phyloP scores from a whole-genome alignment of 75 land plant genomes.

The Gnetum montanum region DNA sequence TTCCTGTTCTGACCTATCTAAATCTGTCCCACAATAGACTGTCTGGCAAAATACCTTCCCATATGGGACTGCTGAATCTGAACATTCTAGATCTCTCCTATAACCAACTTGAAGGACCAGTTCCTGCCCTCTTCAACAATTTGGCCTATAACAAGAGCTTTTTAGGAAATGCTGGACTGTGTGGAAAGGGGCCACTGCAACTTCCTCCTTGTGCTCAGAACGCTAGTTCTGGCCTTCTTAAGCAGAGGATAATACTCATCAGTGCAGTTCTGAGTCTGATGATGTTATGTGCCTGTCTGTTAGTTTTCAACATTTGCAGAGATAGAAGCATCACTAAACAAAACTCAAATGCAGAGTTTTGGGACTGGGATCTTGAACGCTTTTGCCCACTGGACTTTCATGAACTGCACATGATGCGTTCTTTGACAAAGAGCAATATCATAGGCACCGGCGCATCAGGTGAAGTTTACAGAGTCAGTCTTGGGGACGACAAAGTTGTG shows the following conservation, averaged over 20 bases:
- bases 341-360: too few species aligned
- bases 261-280: too few species aligned
- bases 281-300: too few species aligned
- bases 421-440: constrained; percentile 62
- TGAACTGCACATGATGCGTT: constrained; percentile 41
- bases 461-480: constrained; percentile 66
- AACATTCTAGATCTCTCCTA: constrained; percentile 52
- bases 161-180: constrained; percentile 50
- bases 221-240: too few species aligned
- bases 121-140: constrained; percentile 30
- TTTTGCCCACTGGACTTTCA: constrained; percentile 50
- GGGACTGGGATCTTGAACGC: constrained; percentile 66
- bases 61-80: constrained; percentile 35
- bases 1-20: constrained; percentile 42
- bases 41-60: constrained; percentile 45
- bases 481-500: constrained; percentile 49
- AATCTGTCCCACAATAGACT: constrained; percentile 57
- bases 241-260: not conserved
- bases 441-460: constrained; percentile 78
- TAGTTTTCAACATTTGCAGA: not conserved
- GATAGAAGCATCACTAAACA: constrained; percentile 9
- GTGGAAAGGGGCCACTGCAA: constrained; percentile 13
- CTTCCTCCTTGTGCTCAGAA: too few species aligned
- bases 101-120: constrained; percentile 45
- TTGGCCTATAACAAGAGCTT: constrained; percentile 35